These are phyloP conservation scores for Piromyces sp. DNA, from an alignment of 192 early-diverging fungal species.

Conservation along the genomic window DNA sequence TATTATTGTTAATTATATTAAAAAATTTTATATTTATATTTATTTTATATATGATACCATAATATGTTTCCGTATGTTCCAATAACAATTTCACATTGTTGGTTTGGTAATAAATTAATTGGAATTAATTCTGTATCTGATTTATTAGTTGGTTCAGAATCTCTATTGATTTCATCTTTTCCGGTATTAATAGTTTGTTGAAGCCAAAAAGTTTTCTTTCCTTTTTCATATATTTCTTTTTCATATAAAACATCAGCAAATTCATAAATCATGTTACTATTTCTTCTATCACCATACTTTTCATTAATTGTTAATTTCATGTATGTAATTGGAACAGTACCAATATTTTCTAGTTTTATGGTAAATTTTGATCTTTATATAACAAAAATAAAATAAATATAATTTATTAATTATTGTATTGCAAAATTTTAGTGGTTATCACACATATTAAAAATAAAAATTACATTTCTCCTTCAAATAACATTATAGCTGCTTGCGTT, in stretches of 20 bases:
- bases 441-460: neutral
- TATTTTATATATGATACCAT: too few species aligned
- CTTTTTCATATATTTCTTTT: conserved; percentile 47
- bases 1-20: too few species aligned
- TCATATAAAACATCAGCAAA: conserved; percentile 55
- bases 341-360: conserved; percentile 57
- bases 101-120: neutral
- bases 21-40: too few species aligned
- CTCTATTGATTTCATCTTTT: conserved; percentile 5
- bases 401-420: too few species aligned
- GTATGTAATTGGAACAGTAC: conserved; percentile 49
- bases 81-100: neutral
- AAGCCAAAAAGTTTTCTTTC: conserved; percentile 23
- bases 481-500: conserved; percentile 51
- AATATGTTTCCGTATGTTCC: neutral
- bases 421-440: too few species aligned
- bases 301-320: conserved; percentile 28
- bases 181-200: neutral
- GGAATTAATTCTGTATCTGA: neutral
- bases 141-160: neutral
- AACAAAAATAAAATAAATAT: too few species aligned
- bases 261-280: conserved; percentile 6
- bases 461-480: conserved; percentile 68
- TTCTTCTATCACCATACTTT: neutral
- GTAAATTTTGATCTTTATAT: conserved; percentile 31